These are phyloP conservation scores for Populus hybrid DNA, from an alignment of 441 rosid species.

Conservation along the genomic window DNA sequence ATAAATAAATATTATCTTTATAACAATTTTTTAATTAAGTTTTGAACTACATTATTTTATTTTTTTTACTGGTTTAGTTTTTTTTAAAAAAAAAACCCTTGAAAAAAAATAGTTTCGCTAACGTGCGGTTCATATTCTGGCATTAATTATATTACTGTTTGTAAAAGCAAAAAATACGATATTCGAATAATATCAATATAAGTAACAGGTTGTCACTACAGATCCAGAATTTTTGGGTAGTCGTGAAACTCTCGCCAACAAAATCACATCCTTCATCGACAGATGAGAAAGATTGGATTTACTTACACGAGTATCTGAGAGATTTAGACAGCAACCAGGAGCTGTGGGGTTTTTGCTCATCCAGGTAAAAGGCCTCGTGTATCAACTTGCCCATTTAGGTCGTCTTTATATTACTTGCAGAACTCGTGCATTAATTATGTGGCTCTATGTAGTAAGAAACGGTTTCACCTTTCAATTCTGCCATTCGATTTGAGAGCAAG, in stretches of 20 bases:
- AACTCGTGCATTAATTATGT: too few species aligned
- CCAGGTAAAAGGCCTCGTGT: conserved; percentile 5
- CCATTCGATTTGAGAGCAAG: too few species aligned
- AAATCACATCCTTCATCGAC: conserved; percentile 20
- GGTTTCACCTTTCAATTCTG: neutral
- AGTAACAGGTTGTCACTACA: neutral
- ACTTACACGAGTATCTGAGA: conserved; percentile 7
- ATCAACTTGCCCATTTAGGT: conserved; percentile 14
- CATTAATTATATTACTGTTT: neutral
- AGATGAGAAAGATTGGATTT: conserved; percentile 21
- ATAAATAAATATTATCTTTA: too few species aligned
- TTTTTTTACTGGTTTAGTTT: neutral
- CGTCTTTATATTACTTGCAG: neutral
- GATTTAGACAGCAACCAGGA: conserved; percentile 8
- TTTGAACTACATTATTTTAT: neutral
- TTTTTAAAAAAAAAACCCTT: too few species aligned
- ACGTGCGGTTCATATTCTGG: neutral
- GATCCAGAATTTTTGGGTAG: conserved; percentile 25
- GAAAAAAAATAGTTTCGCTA: neutral
- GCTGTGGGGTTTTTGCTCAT: conserved; percentile 28
- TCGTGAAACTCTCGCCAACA: conserved; percentile 5
- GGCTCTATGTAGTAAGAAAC: neutral
- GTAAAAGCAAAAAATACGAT: neutral
- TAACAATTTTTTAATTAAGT: too few species aligned
- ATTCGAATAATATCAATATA: neutral